phyloP scores from a whole-genome alignment of 106 monocot genomes.

The Phalaenopsis equestris region DNA sequence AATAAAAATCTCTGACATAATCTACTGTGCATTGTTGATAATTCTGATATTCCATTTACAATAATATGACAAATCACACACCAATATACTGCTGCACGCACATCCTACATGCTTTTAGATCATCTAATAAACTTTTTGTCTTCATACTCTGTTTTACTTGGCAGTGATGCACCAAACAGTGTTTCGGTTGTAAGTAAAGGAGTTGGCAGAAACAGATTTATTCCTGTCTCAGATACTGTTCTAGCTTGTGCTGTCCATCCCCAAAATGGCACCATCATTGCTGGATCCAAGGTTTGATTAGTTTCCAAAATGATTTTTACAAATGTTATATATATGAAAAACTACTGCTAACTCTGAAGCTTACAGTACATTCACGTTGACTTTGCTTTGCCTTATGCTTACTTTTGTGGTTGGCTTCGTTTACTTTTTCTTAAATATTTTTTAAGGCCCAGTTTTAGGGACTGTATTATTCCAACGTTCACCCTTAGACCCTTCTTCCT shows the following conservation, averaged over 20 bases:
- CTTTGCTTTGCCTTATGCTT: background rate
- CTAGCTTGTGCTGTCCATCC: slow-evolving; percentile 75
- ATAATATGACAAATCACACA: no score
- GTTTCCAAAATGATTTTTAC: background rate
- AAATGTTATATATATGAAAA: background rate
- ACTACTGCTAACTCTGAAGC: background rate
- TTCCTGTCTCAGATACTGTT: slow-evolving; percentile 38
- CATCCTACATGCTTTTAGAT: background rate
- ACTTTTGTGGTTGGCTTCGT: no score
- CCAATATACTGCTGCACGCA: background rate
- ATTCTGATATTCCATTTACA: no score
- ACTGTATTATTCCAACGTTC: no score
- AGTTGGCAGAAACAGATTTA: slow-evolving; percentile 33
- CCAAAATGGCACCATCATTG: slow-evolving; percentile 59
- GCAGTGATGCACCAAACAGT: slow-evolving; percentile 35
- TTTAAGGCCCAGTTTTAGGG: no score
- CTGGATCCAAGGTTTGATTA: slow-evolving; percentile 67
- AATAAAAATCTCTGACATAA: no score
- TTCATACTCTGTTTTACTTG: background rate
- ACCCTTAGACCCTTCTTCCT: no score
- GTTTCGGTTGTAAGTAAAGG: slow-evolving; percentile 15
- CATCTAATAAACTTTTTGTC: no score
- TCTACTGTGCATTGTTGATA: no score
- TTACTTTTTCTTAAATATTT: no score
- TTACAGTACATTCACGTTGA: background rate